A percentile compares a stretch with the other conserved stretches of the same genome.
These are phyloP conservation scores for Termitomyces sp. DNA, from an alignment of 768 basidiomycete genomes.

Conservation along the genomic window DNA sequence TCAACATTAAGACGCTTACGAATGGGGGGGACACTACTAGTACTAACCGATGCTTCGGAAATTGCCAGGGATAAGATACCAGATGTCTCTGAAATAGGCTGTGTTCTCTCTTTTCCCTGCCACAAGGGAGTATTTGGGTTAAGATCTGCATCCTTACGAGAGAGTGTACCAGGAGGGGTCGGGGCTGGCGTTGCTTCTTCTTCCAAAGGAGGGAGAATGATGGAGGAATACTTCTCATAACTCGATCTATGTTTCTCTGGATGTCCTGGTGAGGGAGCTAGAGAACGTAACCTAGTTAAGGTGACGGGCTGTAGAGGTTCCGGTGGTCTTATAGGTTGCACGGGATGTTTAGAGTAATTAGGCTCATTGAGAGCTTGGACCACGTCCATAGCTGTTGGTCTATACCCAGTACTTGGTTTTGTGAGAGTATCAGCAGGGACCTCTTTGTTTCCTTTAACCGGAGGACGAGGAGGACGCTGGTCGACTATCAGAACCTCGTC, in stretches of 20 bases:
- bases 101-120: background rate
- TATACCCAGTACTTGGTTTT: constrained; percentile 66
- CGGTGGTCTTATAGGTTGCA: background rate
- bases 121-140: background rate
- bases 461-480: constrained; percentile 1
- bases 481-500: background rate
- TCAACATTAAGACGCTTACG: constrained; percentile 7
- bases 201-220: constrained; percentile 58
- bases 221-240: constrained; percentile 62
- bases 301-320: constrained; percentile 1
- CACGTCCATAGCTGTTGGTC: constrained; percentile 77
- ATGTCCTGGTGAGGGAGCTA: constrained; percentile 22
- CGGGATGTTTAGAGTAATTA: background rate
- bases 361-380: constrained; percentile 54
- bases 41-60: background rate
- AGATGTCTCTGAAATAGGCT: background rate
- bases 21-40: background rate
- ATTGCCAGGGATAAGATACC: constrained; percentile 1
- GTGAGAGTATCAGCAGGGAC: constrained; percentile 10
- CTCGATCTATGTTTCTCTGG: constrained; percentile 63
- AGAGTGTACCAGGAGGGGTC: constrained; percentile 53
- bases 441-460: constrained; percentile 15
- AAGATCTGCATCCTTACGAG: constrained; percentile 23
- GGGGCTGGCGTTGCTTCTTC: constrained; percentile 63
- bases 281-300: constrained; percentile 14